Conservation (phyloP, 1,139 yeast species). For the Candida tropicalis region DNA sequence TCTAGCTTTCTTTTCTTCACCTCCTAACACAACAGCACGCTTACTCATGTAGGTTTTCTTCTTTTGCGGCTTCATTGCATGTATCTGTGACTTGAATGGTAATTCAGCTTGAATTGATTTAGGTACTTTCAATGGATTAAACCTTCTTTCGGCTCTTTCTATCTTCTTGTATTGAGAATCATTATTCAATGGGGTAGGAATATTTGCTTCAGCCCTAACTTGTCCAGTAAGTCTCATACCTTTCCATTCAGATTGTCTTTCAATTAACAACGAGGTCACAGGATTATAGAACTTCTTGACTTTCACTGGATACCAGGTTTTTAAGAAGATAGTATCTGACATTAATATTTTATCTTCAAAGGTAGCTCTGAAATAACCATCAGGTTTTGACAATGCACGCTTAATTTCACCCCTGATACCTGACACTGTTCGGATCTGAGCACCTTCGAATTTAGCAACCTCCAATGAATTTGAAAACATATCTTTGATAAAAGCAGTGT, state of each 20-base stretch:
- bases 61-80: constrained; percentile 85
- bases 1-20: constrained; percentile 93
- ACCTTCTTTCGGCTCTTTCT: constrained; percentile 83
- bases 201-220: constrained; percentile 74
- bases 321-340: constrained; percentile 85
- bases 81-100: constrained; percentile 91
- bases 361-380: constrained; percentile 97
- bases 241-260: constrained; percentile 83
- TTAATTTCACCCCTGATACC: constrained; percentile 98
- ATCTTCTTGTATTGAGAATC: constrained; percentile 77
- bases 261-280: constrained; percentile 81
- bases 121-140: constrained; percentile 87
- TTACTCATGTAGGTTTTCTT: constrained; percentile 82
- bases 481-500: constrained; percentile 95
- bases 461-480: constrained; percentile 93
- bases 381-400: constrained; percentile 90
- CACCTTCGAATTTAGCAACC: constrained; percentile 98
- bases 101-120: constrained; percentile 70
- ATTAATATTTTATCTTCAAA: constrained; percentile 93
- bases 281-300: constrained; percentile 94
- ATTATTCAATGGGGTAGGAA: constrained; percentile 67
- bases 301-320: constrained; percentile 96
- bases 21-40: constrained; percentile 91
- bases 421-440: constrained; percentile 91
- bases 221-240: constrained; percentile 97